Base-by-base conservation (phyloP, 2,329 filamentous ascomycete genomes). In the Fusarium nurragi region DNA sequence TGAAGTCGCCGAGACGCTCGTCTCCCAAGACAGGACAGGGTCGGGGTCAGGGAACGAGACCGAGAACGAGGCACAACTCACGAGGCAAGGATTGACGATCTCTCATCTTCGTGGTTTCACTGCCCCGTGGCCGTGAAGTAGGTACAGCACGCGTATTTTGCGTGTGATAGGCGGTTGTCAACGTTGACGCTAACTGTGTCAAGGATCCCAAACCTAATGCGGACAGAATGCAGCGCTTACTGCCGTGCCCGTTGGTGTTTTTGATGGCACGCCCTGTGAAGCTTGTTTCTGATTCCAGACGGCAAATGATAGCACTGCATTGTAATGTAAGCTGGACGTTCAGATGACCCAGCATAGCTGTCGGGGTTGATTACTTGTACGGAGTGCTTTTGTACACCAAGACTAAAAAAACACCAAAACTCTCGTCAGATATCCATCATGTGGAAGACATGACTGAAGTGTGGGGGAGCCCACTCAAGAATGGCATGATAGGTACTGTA, bases 41-140 rank as follows among this genome's bases (percentile, higher is more conserved):
- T 44, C 47, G 32, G 55, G 37, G 30, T 60, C 38, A 43, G 25
- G 47, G 43, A 32, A 43, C 66, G 67, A 69, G 57, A 67, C 19
- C 67, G 65, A 70, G 54, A 60, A 49, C 65, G 54, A 67, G 46
- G 44, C n/a, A 34, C 25, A 34, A 38, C 14, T 30, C 47, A 28
- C 34, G 22, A 53, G 40, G 38, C 25, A 30, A 28, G 57, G 49
- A 55, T 49, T 54, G 58, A 40, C 37, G 49, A 61, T 61, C 43
- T 26, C 18, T n/a, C 30, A 16, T n/a, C 45, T 5, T 34, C 18
- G 6, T n/a, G 44, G 26, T 28, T 48, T 41, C 41, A 16, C 30
- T 56, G 21, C 45, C 46, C 56, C 28, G 54, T 46, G 54, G 41
- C 56, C 46, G 19, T 55, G 39, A 26, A 36, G 23, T 30, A 52